Conservation (phyloP, 2,329 filamentous ascomycete species). For the Hymenoscyphus scutula region DNA sequence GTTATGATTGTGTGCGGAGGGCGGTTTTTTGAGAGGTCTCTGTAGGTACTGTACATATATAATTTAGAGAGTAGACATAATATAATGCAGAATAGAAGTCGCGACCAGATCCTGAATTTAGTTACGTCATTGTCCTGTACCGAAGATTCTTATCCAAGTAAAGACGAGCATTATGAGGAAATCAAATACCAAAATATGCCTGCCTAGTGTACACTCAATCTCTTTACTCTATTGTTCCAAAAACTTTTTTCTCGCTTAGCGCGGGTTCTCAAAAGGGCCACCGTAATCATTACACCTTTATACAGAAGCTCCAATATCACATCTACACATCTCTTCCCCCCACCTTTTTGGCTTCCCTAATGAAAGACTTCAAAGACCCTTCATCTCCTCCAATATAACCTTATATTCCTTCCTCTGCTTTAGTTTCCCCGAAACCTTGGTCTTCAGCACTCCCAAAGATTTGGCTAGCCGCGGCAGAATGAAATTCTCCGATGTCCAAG, state of each 20-base stretch:
- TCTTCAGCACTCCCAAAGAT: slow-evolving; percentile 60
- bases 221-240: no score
- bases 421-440: slow-evolving; percentile 53
- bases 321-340: background rate
- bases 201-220: no score
- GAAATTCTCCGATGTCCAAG: slow-evolving; percentile 70
- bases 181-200: background rate
- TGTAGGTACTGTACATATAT: no score
- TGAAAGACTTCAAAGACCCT: slow-evolving; percentile 26
- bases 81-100: background rate
- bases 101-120: background rate
- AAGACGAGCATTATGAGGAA: background rate
- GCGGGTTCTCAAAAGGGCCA: no score
- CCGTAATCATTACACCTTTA: no score
- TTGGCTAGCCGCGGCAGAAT: slow-evolving; percentile 69
- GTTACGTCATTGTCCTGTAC: slow-evolving; percentile 2
- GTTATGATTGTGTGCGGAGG: no score
- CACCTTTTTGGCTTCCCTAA: background rate
- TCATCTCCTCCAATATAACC: slow-evolving; percentile 68
- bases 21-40: no score
- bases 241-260: no score
- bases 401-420: slow-evolving; percentile 92
- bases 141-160: background rate
- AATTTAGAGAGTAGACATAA: background rate
- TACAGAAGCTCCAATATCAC: background rate